A percentile compares a stretch with the other conserved stretches of the same genome.
Evolutionary conservation across 805 yeast genomes (phyloP).

Genomic region (Saturnispora galanensis): DNA sequence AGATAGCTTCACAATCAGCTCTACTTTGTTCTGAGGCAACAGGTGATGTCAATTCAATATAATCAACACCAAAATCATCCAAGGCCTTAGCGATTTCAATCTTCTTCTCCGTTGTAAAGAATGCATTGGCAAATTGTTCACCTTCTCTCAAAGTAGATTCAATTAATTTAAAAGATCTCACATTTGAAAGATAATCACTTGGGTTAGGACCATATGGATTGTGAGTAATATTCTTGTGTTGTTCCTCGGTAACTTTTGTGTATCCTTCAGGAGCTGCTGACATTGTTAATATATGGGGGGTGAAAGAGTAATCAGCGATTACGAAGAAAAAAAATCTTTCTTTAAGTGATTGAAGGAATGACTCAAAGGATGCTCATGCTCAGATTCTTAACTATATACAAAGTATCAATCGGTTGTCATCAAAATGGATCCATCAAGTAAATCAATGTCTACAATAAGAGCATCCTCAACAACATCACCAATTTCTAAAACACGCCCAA

Average conservation of each 20-base stretch:
- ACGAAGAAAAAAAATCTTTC: too few relatives aligned
- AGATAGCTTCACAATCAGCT: constrained; percentile 92
- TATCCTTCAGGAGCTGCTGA: constrained; percentile 16
- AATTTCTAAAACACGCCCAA: constrained; percentile 26
- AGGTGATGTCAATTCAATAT: constrained; percentile 94
- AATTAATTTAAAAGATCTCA: constrained; percentile 77
- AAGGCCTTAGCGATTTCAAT: constrained; percentile 94
- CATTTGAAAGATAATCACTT: constrained; percentile 83
- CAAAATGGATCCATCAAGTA: constrained; percentile 33
- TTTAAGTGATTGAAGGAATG: not conserved
- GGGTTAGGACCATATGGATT: constrained; percentile 93
- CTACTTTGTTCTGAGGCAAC: constrained; percentile 95
- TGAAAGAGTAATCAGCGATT: not conserved
- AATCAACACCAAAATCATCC: constrained; percentile 97
- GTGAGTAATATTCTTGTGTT: constrained; percentile 26
- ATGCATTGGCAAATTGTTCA: constrained; percentile 97
- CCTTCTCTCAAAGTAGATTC: constrained; percentile 97
- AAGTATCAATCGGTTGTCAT: constrained; percentile 18
- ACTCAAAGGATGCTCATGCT: not conserved
- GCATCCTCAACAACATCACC: constrained; percentile 36
- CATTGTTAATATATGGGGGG: not conserved
- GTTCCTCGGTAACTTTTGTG: constrained; percentile 39
- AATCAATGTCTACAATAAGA: constrained; percentile 32
- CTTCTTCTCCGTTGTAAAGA: constrained; percentile 88
- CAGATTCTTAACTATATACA: not conserved